phyloP scores from a whole-genome alignment of 176 grass and related monocot species.

The Zoysia japonica region DNA sequence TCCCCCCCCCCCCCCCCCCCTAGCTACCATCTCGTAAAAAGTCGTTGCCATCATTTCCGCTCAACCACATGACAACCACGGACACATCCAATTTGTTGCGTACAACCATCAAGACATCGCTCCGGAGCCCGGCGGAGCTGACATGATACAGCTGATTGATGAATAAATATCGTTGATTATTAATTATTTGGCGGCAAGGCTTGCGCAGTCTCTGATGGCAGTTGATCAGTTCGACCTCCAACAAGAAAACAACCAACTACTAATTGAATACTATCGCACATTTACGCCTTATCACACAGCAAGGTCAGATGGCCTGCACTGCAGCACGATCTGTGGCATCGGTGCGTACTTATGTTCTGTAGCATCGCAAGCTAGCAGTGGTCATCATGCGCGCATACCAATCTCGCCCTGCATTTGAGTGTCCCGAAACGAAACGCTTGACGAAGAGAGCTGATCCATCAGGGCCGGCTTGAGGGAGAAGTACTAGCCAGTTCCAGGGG shows the following conservation, averaged over 20 bases:
- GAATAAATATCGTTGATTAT: neutral
- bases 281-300: neutral
- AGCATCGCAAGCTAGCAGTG: neutral
- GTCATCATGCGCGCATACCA: constrained; percentile 4
- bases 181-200: neutral
- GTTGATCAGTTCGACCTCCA: neutral
- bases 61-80: neutral
- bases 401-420: neutral
- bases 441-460: neutral
- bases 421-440: neutral
- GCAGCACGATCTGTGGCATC: no score
- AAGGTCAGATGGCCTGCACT: neutral
- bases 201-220: neutral
- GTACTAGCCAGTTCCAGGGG: neutral
- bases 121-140: neutral
- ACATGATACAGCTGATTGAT: neutral
- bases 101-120: neutral
- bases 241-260: neutral
- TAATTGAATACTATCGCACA: neutral
- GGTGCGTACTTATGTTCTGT: neutral
- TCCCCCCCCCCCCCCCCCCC: no score
- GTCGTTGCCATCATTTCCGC: constrained; percentile 4
- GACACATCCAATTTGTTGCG: neutral
- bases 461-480: no score
- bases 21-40: neutral